phyloP scores from a whole-genome alignment of 2,329 filamentous ascomycete species.

The Bipolaris oryzae region DNA sequence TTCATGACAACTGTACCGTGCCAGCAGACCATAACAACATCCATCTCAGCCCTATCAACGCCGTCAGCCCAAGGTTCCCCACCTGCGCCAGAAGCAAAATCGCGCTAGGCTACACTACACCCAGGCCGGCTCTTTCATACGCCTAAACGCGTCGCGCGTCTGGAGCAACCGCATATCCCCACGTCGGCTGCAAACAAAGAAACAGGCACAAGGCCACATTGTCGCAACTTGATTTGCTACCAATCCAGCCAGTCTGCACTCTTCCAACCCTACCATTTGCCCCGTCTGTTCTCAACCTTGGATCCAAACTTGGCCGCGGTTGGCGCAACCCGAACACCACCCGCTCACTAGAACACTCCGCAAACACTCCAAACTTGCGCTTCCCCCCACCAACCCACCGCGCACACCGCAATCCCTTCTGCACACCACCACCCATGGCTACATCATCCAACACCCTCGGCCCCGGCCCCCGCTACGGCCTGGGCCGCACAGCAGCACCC shows the following conservation, averaged over 20 bases:
- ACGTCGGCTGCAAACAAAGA: conserved; percentile 18
- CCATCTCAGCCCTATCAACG: conserved; percentile 11
- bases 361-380: conserved; percentile 6
- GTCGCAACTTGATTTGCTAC: conserved; percentile 4
- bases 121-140: conserved; percentile 21
- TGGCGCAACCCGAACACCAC: conserved; percentile 5
- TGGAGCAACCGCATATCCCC: conserved; percentile 17
- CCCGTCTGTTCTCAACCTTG: background rate
- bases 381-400: background rate
- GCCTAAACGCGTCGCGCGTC: conserved; percentile 27
- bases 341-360: conserved; percentile 3
- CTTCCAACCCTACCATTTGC: background rate
- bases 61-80: conserved; percentile 9
- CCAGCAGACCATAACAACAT: background rate
- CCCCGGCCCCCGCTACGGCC: conserved; percentile 62
- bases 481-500: conserved; percentile 46
- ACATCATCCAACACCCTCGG: conserved; percentile 59
- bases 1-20: too few relatives aligned
- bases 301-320: background rate
- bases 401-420: conserved; percentile 3
- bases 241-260: background rate
- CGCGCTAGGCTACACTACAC: conserved; percentile 22
- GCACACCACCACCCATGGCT: conserved; percentile 52
- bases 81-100: conserved; percentile 11
- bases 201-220: background rate